Base-by-base conservation (phyloP, 768 basidiomycete genomes). In the Cystofilobasidium capitatum region DNA sequence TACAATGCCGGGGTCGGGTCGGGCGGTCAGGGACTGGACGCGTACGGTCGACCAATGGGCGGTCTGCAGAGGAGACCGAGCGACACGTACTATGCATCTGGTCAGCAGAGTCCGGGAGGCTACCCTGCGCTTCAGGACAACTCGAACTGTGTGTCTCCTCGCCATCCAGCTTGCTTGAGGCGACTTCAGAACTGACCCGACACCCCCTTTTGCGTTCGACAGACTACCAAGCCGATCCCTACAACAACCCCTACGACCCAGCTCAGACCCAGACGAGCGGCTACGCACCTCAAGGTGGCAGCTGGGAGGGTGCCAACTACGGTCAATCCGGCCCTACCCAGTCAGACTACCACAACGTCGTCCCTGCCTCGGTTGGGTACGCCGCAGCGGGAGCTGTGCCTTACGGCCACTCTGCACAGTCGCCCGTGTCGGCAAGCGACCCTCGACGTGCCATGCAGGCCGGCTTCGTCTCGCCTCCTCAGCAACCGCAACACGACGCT, bases 71-170 rank as follows among this genome's bases (percentile, higher is more conserved):
- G 66, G 17, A 24, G 22, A 12, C 49, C 60, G 54, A 57, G 49
- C 47, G 66, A 68, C n/a, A 24, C 40, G 24, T 60, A 68, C 54
- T 68, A 62, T 31, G 66, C 66, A 7, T 26, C 37, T 31, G 66
- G 66, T 16, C 66, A 68, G 44, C 40, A 60, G 0, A 62, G 59
- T 16, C 66, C 66, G 20, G 66, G 66, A 16, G 66, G 66, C 9
- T 68, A 62, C 29, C 66, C 66, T 26, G 33, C 66, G 26, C n/a
- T 66, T 24, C 42, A 36, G 3, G 61, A 44, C 24, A 31, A 63
- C 44, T 26, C 60, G 5, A 22, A n/a, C 20, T 62, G 65, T 66
- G 33, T n/a, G 65, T 66, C 26, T n/a, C 40, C 9, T 12, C 20
- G 2, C 29, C 20, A 0, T 16, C n/a, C 24, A 7, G 5, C 22